Conservation (phyloP, 306 rosid genomes). For the Sicyos baderoa region DNA sequence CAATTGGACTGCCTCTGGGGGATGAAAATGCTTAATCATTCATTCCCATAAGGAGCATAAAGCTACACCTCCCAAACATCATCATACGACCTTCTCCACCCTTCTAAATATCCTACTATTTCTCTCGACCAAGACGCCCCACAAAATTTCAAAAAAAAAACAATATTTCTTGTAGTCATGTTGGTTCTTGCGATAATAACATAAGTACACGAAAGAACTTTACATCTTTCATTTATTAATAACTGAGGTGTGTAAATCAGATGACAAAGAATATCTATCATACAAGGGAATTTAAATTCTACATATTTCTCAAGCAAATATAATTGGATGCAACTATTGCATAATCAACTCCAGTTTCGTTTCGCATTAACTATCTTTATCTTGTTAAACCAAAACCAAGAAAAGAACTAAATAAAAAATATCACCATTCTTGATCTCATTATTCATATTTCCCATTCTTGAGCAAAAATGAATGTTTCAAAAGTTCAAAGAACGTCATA, state of each 20-base stretch:
- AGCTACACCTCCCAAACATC: too few relatives aligned
- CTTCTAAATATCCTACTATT: too few relatives aligned
- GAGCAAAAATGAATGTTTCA: not conserved
- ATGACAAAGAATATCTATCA: not conserved
- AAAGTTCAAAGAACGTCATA: not conserved
- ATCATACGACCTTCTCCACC: too few relatives aligned
- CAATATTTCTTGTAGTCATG: too few relatives aligned
- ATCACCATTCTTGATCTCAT: not conserved
- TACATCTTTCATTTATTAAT: not conserved
- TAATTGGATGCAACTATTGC: not conserved
- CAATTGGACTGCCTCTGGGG: too few relatives aligned
- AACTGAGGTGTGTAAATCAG: not conserved
- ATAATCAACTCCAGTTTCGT: not conserved
- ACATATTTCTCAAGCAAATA: not conserved
- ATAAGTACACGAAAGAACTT: not conserved
- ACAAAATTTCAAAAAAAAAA: too few relatives aligned
- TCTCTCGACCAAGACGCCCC: too few relatives aligned
- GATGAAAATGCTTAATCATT: not conserved
- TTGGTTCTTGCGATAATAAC: too few relatives aligned
- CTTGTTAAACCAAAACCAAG: not conserved
- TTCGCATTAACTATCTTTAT: not conserved
- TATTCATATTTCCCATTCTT: not conserved
- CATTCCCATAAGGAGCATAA: too few relatives aligned
- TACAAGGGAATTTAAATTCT: not conserved
- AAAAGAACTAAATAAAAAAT: not conserved